Base-by-base conservation (phyloP, 257 asterid species). In the Marsdenia floribunda region DNA sequence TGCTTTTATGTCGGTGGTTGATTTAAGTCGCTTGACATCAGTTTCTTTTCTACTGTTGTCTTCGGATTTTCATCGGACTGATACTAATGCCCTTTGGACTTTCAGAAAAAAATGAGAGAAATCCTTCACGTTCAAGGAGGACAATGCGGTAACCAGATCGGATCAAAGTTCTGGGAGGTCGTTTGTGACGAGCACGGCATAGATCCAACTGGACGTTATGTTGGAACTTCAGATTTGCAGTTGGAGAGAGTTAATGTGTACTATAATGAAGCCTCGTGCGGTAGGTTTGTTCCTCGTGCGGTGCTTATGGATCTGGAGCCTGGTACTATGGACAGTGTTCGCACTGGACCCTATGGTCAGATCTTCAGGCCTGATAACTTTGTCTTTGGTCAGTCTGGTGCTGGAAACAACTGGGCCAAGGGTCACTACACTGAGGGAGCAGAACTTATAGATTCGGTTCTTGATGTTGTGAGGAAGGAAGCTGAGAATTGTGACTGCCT, bases 231-330 rank as follows among this genome's bases (percentile, higher is more conserved):
- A 63, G 93, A 91, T 83, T 75, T 91, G 87, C 97, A 91, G 72
- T 78, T 91, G 89, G 96, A 91, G 83, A 91, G 96, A 69, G 97
- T 91, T 33, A 91, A 91, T 68, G 97, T 91, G 73, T 91, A 91
- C 80, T 91, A 90, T 77, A 91, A 90, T 65, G 96, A 91, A 81
- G 97, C 97, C 50, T 90, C 97, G 0, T 91, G 96, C 80, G 96
- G 97, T 61, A 87, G 97, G 84, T 91, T 87, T 80, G 97, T 91
- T 61, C 97, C 97, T 73, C 96, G 96, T 75, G 96, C 97, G 13
- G 96, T 91, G 83, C 96, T 91, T 72, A 91, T 91, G 97, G 97
- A 91, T 82, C 92, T 91, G 77, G 97, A 91, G 79, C 97, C 97
- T 37, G 97, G 97, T 52, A 91, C 97, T 54, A 91, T 91, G 97